Evolutionary conservation across 257 asterid species (phyloP), one percentile per base, ranked within the genome.

Genomic region (Jacaranda copaia): DNA sequence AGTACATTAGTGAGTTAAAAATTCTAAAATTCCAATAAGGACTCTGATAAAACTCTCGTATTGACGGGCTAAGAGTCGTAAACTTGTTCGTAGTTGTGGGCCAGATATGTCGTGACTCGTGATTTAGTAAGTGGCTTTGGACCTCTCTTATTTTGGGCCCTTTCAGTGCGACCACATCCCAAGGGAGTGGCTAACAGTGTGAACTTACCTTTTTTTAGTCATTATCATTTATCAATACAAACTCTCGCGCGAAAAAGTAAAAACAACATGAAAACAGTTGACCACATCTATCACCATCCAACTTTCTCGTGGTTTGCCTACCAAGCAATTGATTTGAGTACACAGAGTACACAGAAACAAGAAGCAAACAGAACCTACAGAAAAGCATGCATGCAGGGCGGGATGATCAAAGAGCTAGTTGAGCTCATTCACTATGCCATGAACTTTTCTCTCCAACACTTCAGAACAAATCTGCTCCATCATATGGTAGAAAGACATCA

Each of bases 391-490:
- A 65, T 7, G 39, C 14, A 38, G 16, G 2, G 3, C 3, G 5
- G 32, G 25, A 8, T 2, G 15, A n/a, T 72, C 72, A 74, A 14
- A 61, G 15, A 36, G 62, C 66, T 25, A 25, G 32, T 25, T 25
- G 73, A 73, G 74, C 25, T 73, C 78, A 12, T 49, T 48, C 6
- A 76, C 84, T 20, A 74, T 16, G 75, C 75, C 85, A 3, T 81
- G 81, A 36, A 87, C 81, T 75, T 93, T 91, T n/a, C 64, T 80
- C 18, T 91, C 93, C 85, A 89, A 48, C 12, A 88, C 90, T 72
- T 90, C 96, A 0, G 96, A 84, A 75, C 95, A 91, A 15, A 90
- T 70, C 85, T 82, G 84, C 20, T 83, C 98, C 96, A 93, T 89
- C 90, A 70, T 91, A 49, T 82, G 90, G 83, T 91, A 90, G 69